These are phyloP conservation scores for Ajuga reptans DNA, from an alignment of 305 asterid genomes.

Conservation along the genomic window DNA sequence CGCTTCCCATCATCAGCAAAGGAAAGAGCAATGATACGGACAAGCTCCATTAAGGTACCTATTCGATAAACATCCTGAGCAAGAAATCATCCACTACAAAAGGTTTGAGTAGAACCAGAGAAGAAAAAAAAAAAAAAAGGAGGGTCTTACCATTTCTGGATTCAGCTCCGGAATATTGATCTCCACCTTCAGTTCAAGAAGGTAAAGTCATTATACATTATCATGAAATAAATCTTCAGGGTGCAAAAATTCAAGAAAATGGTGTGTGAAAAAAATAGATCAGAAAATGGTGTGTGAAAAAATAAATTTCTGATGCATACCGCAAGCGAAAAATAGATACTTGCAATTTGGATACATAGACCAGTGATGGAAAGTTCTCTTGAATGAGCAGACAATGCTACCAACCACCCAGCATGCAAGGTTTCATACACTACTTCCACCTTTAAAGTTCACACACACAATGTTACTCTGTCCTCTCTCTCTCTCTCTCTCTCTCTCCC, in stretches of 20 bases:
- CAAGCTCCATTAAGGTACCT: constrained; percentile 94
- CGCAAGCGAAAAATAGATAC: background rate
- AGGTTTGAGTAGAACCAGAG: constrained; percentile 10
- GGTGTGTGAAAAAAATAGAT: background rate
- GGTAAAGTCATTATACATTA: constrained; percentile 18
- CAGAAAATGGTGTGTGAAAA: background rate
- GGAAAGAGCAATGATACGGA: constrained; percentile 74
- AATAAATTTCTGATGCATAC: background rate
- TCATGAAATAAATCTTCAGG: constrained; percentile 9
- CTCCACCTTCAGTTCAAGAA: constrained; percentile 55
- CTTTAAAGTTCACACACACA: background rate
- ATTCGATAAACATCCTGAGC: constrained; percentile 97
- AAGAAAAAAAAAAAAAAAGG: background rate
- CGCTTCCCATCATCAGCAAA: constrained; percentile 93
- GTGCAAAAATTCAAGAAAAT: constrained; percentile 4
- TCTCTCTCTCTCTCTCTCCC: background rate
- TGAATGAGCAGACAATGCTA: background rate
- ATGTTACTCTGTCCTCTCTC: background rate
- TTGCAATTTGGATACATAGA: background rate
- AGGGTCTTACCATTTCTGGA: constrained; percentile 72
- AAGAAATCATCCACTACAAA: constrained; percentile 34
- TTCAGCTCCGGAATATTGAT: constrained; percentile 88
- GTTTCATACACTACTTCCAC: background rate
- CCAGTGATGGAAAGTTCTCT: background rate
- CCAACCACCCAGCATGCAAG: background rate